Evolutionary conservation across 345 rosid genomes (phyloP), one percentile per base, ranked within the genome.

Genomic region (Lumnitzera littorea): DNA sequence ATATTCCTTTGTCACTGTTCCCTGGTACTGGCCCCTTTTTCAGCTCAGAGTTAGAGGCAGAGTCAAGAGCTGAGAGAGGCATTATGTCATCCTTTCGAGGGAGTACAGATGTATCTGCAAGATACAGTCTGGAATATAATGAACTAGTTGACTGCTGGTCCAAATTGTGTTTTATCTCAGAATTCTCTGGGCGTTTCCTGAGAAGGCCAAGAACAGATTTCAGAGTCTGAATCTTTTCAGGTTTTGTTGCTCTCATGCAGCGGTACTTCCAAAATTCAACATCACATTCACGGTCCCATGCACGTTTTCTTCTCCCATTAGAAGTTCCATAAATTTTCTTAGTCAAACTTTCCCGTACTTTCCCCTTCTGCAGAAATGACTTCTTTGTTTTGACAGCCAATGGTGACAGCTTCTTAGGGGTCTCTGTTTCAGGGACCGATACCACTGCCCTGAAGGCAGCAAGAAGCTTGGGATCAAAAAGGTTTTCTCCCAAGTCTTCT

Each of bases 181-280:
- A 36, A 46, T 79, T 81, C 29, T 70, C 80, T 47, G 83, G 74
- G 66, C 74, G 78, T 50, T 76, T 83, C 75, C 75, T 83, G 55
- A 94, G 82, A 61, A 83, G 87, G 69, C 68, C 68, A 64, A 94
- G 92, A 78, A 94, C 99, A 48, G 97, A 94, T 66, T 83, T 78
- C 72, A 94, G 80, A 66, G 97, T 94, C 67, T 87, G 92, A 72
- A 94, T 74, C 71, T 94, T 94, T 75, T 94, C 99, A 55, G 95
- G 95, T 69, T 84, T 88, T 59, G 83, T 67, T 60, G 83, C 64
- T 76, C 76, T 81, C 74, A 64, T 71, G 78, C 97, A 88, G 31
- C 99, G 95, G 71, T 94, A 75, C 86, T 90, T 94, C 99, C 99
- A 94, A 76, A 94, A 94, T 70, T 94, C 99, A 57, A 94, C 95